These are phyloP conservation scores for Petunia hybrid DNA, from an alignment of 305 asterid species.

Conservation along the genomic window DNA sequence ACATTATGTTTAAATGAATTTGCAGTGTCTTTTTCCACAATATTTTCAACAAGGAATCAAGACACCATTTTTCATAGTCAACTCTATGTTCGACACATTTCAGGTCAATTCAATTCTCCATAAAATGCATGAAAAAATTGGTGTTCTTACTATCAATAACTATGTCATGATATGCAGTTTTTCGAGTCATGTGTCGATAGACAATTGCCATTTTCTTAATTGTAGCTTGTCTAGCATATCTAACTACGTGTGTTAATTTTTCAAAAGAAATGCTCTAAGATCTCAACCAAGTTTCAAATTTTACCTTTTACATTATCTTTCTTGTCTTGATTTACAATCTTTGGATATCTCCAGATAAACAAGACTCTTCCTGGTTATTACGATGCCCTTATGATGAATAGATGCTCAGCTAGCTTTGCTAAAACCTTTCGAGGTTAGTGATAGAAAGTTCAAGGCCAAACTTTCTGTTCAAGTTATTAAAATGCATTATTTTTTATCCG, in stretches of 20 bases:
- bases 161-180: too few relatives aligned
- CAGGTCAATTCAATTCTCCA: constrained; percentile 7
- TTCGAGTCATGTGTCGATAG: background rate
- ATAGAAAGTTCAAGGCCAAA: background rate
- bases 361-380: constrained; percentile 25
- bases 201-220: background rate
- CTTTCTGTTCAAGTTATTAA: background rate
- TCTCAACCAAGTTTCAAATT: too few relatives aligned
- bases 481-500: too few relatives aligned
- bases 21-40: constrained; percentile 23
- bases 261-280: background rate
- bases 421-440: constrained; percentile 25
- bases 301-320: background rate
- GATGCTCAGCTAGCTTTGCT: background rate
- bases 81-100: constrained; percentile 25
- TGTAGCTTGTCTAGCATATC: background rate
- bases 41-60: constrained; percentile 23
- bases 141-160: too few relatives aligned
- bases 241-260: background rate
- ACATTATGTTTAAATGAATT: background rate
- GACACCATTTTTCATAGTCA: constrained; percentile 31
- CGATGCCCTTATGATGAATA: background rate
- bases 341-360: background rate
- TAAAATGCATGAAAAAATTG: background rate
- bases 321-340: background rate